A percentile compares a stretch with the other conserved stretches of the same genome.
Conservation (phyloP, 768 basidiomycete genomes). For the Kwoniella bestiolae region DNA sequence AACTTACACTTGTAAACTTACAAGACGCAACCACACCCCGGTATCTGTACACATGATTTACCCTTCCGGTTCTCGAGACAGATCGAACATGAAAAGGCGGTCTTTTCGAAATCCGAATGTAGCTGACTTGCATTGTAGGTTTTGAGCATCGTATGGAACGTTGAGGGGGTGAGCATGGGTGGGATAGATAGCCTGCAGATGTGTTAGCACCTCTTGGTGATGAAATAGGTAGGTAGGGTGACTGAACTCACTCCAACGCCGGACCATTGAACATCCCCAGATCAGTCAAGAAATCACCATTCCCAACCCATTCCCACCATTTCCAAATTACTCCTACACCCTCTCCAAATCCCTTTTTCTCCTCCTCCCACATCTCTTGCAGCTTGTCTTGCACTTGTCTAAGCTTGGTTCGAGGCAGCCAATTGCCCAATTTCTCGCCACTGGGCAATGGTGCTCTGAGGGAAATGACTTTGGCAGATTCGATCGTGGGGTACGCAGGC, state of each 20-base stretch:
- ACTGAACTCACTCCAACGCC: constrained; percentile 23
- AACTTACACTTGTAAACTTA: constrained; percentile 28
- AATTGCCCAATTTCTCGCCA: constrained; percentile 16
- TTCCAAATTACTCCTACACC: constrained; percentile 49
- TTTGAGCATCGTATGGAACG: constrained; percentile 41
- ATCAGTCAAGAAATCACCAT: constrained; percentile 44
- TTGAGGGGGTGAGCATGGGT: constrained; percentile 30
- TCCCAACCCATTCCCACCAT: constrained; percentile 54
- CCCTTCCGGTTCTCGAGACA: constrained; percentile 78
- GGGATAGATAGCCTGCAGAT: constrained; percentile 34
- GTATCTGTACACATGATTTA: constrained; percentile 70
- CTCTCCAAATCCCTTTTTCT: constrained; percentile 30
- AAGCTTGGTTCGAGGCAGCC: constrained; percentile 29
- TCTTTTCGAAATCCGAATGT: constrained; percentile 63
- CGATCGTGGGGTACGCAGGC: constrained; percentile 28
- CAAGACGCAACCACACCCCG: constrained; percentile 74
- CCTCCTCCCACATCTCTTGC: constrained; percentile 38
- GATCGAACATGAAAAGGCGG: constrained; percentile 73
- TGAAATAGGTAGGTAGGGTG: background rate
- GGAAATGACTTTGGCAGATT: constrained; percentile 24
- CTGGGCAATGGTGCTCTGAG: constrained; percentile 27
- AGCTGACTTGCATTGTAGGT: constrained; percentile 41
- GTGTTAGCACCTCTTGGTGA: background rate
- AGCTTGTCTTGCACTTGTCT: constrained; percentile 27
- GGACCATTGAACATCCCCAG: constrained; percentile 30